A percentile compares a stretch with the other conserved stretches of the same genome.
Conservation (phyloP, 345 rosid species). For the Dipteronia dyeriana region DNA sequence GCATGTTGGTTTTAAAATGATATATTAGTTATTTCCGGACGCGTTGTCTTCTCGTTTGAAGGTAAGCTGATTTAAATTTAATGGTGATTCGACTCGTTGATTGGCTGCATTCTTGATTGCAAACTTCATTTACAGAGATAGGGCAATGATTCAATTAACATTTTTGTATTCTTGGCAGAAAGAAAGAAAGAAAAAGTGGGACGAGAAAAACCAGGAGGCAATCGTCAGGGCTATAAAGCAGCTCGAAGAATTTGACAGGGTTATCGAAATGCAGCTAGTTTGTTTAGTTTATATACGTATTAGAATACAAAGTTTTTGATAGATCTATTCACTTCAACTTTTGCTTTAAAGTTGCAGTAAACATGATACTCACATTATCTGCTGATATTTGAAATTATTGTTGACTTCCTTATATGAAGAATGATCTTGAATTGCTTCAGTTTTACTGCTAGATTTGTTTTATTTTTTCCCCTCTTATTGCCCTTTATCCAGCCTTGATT, state of each 20-base stretch:
- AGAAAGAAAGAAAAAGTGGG: slow-evolving; percentile 87
- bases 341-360: not conserved
- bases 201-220: slow-evolving; percentile 82
- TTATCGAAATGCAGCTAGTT: slow-evolving; percentile 33
- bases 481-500: too few species aligned
- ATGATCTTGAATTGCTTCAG: not conserved
- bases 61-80: slow-evolving; percentile 34
- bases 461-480: not conserved
- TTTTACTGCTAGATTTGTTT: not conserved
- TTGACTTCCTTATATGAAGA: not conserved
- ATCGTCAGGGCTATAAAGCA: slow-evolving; percentile 75
- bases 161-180: slow-evolving; percentile 43
- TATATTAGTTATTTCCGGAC: slow-evolving; percentile 70
- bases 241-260: slow-evolving; percentile 81
- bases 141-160: not conserved
- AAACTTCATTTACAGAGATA: slow-evolving; percentile 6
- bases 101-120: slow-evolving; percentile 23
- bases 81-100: not conserved
- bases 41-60: slow-evolving; percentile 75
- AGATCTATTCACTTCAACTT: not conserved
- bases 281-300: not conserved
- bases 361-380: not conserved
- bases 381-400: not conserved
- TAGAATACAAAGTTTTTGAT: not conserved
- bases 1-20: slow-evolving; percentile 91